Evolutionary conservation across 2,329 filamentous ascomycete species (phyloP).

Genomic region (Botrytis cinerea): DNA sequence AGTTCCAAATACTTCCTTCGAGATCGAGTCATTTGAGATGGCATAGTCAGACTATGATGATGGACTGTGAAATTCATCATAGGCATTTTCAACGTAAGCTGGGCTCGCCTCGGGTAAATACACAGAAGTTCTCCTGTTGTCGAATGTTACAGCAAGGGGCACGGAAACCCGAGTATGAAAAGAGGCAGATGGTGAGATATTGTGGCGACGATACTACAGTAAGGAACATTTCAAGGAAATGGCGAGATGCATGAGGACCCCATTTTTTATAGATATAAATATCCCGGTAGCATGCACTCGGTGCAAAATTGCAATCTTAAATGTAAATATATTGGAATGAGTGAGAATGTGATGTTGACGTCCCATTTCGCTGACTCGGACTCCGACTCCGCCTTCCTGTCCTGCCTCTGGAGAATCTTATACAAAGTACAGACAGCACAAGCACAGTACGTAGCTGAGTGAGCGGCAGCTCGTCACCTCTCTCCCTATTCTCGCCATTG

Average conservation of each 20-base stretch:
- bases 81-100: too few relatives aligned
- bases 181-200: neutral
- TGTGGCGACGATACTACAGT: neutral
- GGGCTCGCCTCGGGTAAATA: neutral
- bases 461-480: neutral
- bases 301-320: neutral
- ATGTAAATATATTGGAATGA: neutral
- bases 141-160: neutral
- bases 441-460: neutral
- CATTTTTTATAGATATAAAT: neutral
- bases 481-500: neutral
- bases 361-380: conserved; percentile 3
- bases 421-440: neutral
- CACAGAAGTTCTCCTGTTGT: neutral
- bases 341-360: neutral
- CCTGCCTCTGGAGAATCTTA: neutral
- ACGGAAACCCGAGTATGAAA: conserved; percentile 9
- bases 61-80: neutral
- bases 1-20: neutral
- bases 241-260: neutral
- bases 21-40: neutral
- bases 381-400: conserved; percentile 4
- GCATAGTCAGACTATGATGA: neutral
- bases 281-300: neutral
- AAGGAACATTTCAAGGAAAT: neutral